Evolutionary conservation across 805 yeast species (phyloP).

Genomic region (Torulaspora gathmanii): DNA sequence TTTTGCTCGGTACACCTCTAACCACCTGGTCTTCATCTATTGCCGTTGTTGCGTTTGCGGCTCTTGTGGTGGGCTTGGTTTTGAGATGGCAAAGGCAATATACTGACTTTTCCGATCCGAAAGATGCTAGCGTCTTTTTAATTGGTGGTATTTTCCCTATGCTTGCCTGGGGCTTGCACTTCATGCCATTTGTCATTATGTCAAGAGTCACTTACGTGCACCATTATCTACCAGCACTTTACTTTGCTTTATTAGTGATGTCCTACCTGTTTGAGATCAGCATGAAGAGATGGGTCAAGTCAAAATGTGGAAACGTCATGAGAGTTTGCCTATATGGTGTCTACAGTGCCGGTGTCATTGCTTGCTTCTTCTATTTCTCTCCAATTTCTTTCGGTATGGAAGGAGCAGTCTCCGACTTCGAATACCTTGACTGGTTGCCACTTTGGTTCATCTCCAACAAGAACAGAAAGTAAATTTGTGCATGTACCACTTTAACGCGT

Average conservation of each 20-base stretch:
- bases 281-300: constrained; percentile 32
- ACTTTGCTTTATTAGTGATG: constrained; percentile 61
- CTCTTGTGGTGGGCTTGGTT: constrained; percentile 42
- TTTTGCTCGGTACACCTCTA: constrained; percentile 70
- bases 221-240: constrained; percentile 79
- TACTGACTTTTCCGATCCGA: constrained; percentile 49
- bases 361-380: constrained; percentile 55
- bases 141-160: constrained; percentile 76
- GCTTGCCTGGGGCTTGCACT: constrained; percentile 78
- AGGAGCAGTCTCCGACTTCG: constrained; percentile 41
- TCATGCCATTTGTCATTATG: constrained; percentile 71
- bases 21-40: constrained; percentile 71
- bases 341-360: constrained; percentile 43
- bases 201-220: constrained; percentile 83
- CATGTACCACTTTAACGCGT: too few species aligned
- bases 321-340: constrained; percentile 37
- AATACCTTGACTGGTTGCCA: constrained; percentile 46
- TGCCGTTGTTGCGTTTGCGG: constrained; percentile 54
- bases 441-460: constrained; percentile 42
- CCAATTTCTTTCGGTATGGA: constrained; percentile 66
- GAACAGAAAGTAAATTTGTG: constrained; percentile 6
- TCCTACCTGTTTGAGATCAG: constrained; percentile 50
- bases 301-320: constrained; percentile 25
- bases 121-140: constrained; percentile 48
- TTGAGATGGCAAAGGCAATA: constrained; percentile 83